Conservation (phyloP, 768 basidiomycete genomes). For the Fomitopsis serialis region DNA sequence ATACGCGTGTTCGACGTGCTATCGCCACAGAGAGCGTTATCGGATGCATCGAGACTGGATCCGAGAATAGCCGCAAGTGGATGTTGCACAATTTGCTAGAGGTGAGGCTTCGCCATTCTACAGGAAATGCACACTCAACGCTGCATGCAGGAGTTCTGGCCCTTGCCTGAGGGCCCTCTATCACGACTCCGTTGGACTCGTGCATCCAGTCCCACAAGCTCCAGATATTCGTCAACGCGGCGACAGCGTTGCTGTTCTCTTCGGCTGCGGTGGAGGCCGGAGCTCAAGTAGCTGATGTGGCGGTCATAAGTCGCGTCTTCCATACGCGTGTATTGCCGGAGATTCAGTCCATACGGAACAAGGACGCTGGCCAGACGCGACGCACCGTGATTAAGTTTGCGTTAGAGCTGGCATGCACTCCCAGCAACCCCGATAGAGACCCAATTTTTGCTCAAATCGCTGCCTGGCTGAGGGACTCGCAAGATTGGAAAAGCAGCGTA, state of each 20-base stretch:
- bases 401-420: conserved; percentile 32
- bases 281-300: conserved; percentile 19
- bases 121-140: not conserved
- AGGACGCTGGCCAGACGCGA: conserved; percentile 29
- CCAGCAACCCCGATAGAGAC: conserved; percentile 8
- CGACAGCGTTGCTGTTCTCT: conserved; percentile 25
- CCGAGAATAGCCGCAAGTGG: conserved; percentile 42
- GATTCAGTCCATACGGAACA: conserved; percentile 32
- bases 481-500: conserved; percentile 37
- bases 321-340: conserved; percentile 46
- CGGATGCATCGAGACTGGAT: conserved; percentile 45
- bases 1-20: conserved; percentile 40
- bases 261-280: conserved; percentile 10
- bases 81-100: conserved; percentile 43
- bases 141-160: conserved; percentile 44
- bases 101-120: conserved; percentile 27
- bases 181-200: conserved; percentile 39
- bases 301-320: conserved; percentile 31
- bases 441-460: conserved; percentile 15
- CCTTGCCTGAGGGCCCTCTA: conserved; percentile 23
- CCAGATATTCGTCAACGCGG: conserved; percentile 29
- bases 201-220: conserved; percentile 46
- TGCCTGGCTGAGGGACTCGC: conserved; percentile 36
- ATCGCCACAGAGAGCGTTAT: conserved; percentile 36
- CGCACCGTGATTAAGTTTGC: conserved; percentile 36